Percentiles rank a stretch among this genome's conserved stretches.
Conservation (phyloP, 371 early-diverging fungal species). For the Gilbertella persicaria region DNA sequence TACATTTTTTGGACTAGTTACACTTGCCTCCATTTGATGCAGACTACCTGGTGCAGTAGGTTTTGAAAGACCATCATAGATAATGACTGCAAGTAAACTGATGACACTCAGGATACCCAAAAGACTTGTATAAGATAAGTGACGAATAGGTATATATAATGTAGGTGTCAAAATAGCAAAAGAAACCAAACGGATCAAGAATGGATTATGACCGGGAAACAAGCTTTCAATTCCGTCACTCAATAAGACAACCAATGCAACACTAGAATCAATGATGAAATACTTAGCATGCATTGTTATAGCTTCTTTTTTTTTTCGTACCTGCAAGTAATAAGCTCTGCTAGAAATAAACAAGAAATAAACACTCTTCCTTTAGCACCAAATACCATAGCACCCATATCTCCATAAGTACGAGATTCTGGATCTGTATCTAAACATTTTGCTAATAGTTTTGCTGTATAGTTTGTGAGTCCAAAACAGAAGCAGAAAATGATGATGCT, state of each 20-base stretch:
- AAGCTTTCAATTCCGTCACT: slow-evolving; percentile 42
- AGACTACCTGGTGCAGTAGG: slow-evolving; percentile 59
- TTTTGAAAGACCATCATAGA: slow-evolving; percentile 54
- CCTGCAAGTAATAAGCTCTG: slow-evolving; percentile 68
- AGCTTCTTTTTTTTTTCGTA: slow-evolving; percentile 10
- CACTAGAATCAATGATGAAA: slow-evolving; percentile 22
- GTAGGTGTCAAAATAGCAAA: slow-evolving; percentile 47
- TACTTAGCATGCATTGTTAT: background rate
- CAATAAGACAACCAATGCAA: slow-evolving; percentile 45
- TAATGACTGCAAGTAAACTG: slow-evolving; percentile 42
- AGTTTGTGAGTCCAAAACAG: slow-evolving; percentile 58
- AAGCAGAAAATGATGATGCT: slow-evolving; percentile 58
- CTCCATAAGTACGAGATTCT: slow-evolving; percentile 62
- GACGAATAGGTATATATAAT: slow-evolving; percentile 50
- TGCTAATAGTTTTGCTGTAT: slow-evolving; percentile 67
- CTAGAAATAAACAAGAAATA: slow-evolving; percentile 56
- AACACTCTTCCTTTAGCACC: slow-evolving; percentile 55
- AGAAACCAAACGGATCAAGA: slow-evolving; percentile 31
- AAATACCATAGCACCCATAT: slow-evolving; percentile 69
- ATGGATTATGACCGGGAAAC: slow-evolving; percentile 31
- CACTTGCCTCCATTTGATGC: slow-evolving; percentile 53
- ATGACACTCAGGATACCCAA: slow-evolving; percentile 53
- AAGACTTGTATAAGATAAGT: slow-evolving; percentile 53
- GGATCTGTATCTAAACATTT: slow-evolving; percentile 58
- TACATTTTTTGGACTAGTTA: background rate